A percentile compares a stretch with the other conserved stretches of the same genome.
Conservation (phyloP, 331 rosid species). For the Telfairia occidentalis region DNA sequence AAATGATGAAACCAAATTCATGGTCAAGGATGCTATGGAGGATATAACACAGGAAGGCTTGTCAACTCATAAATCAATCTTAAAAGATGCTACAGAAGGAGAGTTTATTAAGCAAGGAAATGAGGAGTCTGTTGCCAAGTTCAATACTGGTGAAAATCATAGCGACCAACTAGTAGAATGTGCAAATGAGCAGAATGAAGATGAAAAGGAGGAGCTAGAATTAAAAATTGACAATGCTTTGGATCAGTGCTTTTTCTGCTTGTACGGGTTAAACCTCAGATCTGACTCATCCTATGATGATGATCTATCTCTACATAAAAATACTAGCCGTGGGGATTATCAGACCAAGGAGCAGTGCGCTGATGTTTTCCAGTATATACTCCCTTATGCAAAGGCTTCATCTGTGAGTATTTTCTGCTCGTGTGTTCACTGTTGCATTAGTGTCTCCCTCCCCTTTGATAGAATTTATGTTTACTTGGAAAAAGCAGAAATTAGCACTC, state of each 20-base stretch:
- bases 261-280: slow-evolving; percentile 84
- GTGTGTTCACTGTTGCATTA: neutral
- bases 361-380: slow-evolving; percentile 90
- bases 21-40: slow-evolving; percentile 36
- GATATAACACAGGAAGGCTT: slow-evolving; percentile 29
- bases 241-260: slow-evolving; percentile 93
- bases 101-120: slow-evolving; percentile 33
- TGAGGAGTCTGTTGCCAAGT: slow-evolving; percentile 33
- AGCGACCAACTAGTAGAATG: slow-evolving; percentile 38
- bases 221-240: slow-evolving; percentile 66
- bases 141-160: slow-evolving; percentile 30
- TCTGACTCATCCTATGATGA: slow-evolving; percentile 89
- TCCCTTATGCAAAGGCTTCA: slow-evolving; percentile 93
- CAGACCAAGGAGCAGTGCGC: slow-evolving; percentile 94
- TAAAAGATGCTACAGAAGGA: slow-evolving; percentile 35
- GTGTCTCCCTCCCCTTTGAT: slow-evolving; percentile 12
- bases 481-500: slow-evolving; percentile 15
- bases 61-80: slow-evolving; percentile 28
- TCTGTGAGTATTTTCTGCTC: slow-evolving; percentile 50
- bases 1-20: slow-evolving; percentile 30
- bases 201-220: slow-evolving; percentile 91
- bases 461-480: slow-evolving; percentile 13
- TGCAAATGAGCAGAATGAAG: slow-evolving; percentile 54
- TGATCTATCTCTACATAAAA: slow-evolving; percentile 75
- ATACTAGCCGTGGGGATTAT: slow-evolving; percentile 90